Conservation (phyloP, 2,329 filamentous ascomycete species). For the Epicoccum nigrum region DNA sequence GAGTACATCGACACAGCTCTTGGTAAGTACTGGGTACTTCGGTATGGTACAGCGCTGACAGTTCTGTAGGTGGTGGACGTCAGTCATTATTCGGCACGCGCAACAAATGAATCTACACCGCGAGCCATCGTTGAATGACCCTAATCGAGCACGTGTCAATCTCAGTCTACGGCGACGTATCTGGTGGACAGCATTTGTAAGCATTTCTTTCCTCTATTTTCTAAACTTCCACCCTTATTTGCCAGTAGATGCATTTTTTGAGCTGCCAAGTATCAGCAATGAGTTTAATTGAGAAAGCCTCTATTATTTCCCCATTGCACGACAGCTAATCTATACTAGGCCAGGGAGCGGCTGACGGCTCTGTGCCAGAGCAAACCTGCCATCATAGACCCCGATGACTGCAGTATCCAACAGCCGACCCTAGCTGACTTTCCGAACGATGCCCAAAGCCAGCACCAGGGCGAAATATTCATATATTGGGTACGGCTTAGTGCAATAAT, state of each 20-base stretch:
- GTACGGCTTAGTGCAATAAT: conserved; percentile 32
- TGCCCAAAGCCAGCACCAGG: conserved; percentile 28
- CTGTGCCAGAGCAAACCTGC: conserved; percentile 31
- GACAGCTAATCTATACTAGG: conserved; percentile 13
- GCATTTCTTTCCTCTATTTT: background rate
- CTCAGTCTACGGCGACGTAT: conserved; percentile 28
- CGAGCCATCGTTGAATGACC: conserved; percentile 21
- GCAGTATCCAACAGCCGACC: conserved; percentile 26
- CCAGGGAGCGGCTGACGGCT: conserved; percentile 28
- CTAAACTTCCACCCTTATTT: too few species aligned
- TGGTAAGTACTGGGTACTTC: background rate
- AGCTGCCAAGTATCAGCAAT: too few species aligned
- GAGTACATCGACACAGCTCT: conserved; percentile 27
- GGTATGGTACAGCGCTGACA: background rate
- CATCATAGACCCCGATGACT: conserved; percentile 32
- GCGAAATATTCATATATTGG: conserved; percentile 32
- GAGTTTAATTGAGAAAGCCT: too few species aligned
- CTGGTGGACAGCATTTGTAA: conserved; percentile 34
- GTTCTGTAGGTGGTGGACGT: conserved; percentile 29
- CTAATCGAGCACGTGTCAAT: conserved; percentile 14
- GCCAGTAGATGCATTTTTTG: too few species aligned
- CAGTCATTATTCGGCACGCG: conserved; percentile 29
- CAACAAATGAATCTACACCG: conserved; percentile 33
- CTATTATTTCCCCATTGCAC: too few species aligned
- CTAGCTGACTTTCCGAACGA: conserved; percentile 27